Percentiles rank a stretch among this genome's conserved stretches.
These are phyloP conservation scores for Ochromonas danica DNA, from an alignment of 108 stramenopile genomes.

Conservation along the genomic window DNA sequence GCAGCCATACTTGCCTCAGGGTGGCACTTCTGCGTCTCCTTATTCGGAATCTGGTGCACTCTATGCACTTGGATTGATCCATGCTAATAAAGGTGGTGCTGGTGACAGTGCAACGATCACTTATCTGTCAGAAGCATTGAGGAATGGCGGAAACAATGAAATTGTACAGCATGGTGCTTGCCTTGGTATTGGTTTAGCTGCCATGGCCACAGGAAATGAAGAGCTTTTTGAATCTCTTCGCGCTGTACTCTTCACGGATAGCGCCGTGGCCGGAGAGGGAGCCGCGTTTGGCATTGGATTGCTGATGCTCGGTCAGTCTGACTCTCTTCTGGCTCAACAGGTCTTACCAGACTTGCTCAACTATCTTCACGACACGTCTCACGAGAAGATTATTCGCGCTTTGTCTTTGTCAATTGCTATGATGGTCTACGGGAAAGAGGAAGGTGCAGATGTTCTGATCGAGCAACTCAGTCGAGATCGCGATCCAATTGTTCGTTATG, in stretches of 20 bases:
- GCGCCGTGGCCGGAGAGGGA: constrained; percentile 95
- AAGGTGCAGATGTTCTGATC: constrained; percentile 87
- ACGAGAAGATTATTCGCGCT: constrained; percentile 98
- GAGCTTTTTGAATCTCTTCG: constrained; percentile 82
- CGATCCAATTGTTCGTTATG: constrained; percentile 95
- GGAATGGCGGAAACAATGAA: constrained; percentile 71
- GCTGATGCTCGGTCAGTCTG: constrained; percentile 86
- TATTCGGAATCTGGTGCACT: constrained; percentile 92
- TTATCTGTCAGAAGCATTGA: constrained; percentile 50
- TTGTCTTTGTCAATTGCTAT: constrained; percentile 90
- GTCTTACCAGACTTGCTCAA: constrained; percentile 81
- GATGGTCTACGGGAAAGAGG: constrained; percentile 87
- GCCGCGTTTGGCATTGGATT: constrained; percentile 97
- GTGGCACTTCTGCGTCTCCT: constrained; percentile 72
- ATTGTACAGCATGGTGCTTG: constrained; percentile 95
- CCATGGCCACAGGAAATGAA: constrained; percentile 81
- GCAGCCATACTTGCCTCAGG: constrained; percentile 92
- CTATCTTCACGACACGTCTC: constrained; percentile 91
- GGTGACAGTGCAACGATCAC: constrained; percentile 41
- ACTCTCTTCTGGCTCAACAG: constrained; percentile 56
- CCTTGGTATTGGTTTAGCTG: constrained; percentile 92
- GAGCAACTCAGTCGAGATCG: constrained; percentile 90
- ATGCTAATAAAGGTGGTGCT: constrained; percentile 80
- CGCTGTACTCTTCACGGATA: constrained; percentile 87
- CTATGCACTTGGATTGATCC: constrained; percentile 95